Evolutionary conservation across 768 basidiomycete species (phyloP).

Genomic region (Tylopilus balloui): DNA sequence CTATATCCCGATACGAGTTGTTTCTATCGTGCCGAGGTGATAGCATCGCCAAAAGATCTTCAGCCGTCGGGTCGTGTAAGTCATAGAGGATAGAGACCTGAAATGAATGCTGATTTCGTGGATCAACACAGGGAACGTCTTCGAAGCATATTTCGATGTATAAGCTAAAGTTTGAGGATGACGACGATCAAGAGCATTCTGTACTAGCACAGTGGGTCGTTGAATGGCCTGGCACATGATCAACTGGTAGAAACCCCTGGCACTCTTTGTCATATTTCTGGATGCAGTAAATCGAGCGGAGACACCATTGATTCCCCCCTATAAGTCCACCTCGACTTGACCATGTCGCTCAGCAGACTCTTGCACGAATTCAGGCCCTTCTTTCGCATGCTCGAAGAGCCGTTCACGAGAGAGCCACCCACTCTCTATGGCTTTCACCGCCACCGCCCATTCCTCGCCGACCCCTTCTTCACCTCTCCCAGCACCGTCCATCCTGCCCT

Average conservation of each 20-base stretch:
- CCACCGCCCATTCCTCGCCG: conserved; percentile 42
- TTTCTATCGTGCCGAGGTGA: conserved; percentile 84
- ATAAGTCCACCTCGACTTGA: background rate
- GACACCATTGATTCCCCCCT: conserved; percentile 7
- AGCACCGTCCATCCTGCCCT: conserved; percentile 48
- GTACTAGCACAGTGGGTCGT: conserved; percentile 80
- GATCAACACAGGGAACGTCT: conserved; percentile 26
- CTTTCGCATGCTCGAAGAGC: conserved; percentile 74
- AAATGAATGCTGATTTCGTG: conserved; percentile 8
- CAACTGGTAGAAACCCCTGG: conserved; percentile 13
- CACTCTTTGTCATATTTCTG: conserved; percentile 12
- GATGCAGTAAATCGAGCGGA: conserved; percentile 13
- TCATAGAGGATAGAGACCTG: background rate
- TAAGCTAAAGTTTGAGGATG: conserved; percentile 84
- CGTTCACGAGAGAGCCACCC: conserved; percentile 39
- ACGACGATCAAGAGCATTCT: conserved; percentile 76
- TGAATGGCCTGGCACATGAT: conserved; percentile 64
- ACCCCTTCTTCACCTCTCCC: conserved; percentile 43
- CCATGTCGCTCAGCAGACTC: conserved; percentile 65
- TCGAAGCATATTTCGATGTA: conserved; percentile 56
- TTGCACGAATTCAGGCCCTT: conserved; percentile 70
- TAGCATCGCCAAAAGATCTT: conserved; percentile 55
- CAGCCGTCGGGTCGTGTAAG: conserved; percentile 37
- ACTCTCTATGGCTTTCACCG: conserved; percentile 24
- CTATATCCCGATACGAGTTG: conserved; percentile 90